Conservation (phyloP, 2,329 filamentous ascomycete genomes). For the Xylariaceae sp. region DNA sequence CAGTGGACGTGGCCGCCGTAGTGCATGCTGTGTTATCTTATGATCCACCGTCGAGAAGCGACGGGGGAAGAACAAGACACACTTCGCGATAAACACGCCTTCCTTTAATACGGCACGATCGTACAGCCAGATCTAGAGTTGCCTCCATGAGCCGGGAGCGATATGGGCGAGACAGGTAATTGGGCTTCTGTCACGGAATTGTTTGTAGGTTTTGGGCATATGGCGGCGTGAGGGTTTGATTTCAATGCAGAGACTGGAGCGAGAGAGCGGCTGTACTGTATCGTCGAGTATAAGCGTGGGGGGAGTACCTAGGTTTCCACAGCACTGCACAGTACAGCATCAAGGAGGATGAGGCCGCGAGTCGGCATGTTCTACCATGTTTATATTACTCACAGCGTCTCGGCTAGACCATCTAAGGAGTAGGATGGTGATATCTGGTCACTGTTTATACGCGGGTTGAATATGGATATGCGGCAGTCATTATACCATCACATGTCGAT, state of each 20-base stretch:
- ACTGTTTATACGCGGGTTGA: conserved; percentile 14
- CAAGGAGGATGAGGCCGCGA: conserved; percentile 10
- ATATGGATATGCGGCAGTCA: conserved; percentile 5
- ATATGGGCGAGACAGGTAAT: conserved; percentile 14
- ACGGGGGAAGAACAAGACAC: not conserved
- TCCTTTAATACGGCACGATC: conserved; percentile 18
- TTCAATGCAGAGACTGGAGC: conserved; percentile 21
- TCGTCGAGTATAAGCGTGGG: not conserved
- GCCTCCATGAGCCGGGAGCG: conserved; percentile 4
- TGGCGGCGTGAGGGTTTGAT: conserved; percentile 21
- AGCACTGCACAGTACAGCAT: conserved; percentile 3
- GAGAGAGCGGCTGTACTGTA: conserved; percentile 1
- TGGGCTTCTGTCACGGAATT: conserved; percentile 21
- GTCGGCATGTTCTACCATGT: conserved; percentile 21
- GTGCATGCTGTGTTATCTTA: conserved; percentile 41
- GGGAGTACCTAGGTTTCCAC: too few species aligned
- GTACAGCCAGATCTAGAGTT: conserved; percentile 14
- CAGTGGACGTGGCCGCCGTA: conserved; percentile 29
- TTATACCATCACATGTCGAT: conserved; percentile 1
- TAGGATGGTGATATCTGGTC: not conserved
- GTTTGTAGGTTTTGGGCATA: conserved; percentile 19
- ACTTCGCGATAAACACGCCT: conserved; percentile 7
- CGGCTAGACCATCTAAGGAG: not conserved
- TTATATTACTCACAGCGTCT: conserved; percentile 14
- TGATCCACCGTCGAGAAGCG: conserved; percentile 20